Evolutionary conservation across 2,329 filamentous ascomycete genomes (phyloP), one percentile per base, ranked within the genome.

Genomic region (Verticillium tricorpus): DNA sequence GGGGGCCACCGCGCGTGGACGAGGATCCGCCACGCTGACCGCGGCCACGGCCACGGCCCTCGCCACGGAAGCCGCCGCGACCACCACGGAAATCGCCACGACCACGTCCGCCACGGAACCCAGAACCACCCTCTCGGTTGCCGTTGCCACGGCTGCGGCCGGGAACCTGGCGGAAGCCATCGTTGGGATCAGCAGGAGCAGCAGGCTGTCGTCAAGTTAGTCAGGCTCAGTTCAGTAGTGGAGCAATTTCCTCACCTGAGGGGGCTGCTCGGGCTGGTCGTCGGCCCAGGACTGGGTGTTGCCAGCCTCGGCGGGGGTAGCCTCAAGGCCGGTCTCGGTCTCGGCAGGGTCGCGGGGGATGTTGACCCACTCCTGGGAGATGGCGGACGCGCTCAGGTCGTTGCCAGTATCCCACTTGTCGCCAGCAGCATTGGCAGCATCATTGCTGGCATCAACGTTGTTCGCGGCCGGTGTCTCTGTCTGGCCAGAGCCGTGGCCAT

Each of bases 201-300:
- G 81, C 77, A 37, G 75, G 64, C 65, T 70, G 58, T 37, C 32
- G 54, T 25, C 22, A 32, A 50, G 45, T 66, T n/a, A 66, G 60
- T 35, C 11, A 8, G 3, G n/a, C 25, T 19, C 14, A 3, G 56
- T 45, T 12, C 15, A 12, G 6, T 22, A 9, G 4, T 31, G 17
- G 17, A 19, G 14, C 12, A 2, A 7, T 40, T 17, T 35, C 58
- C 78, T 67, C 72, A 84, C 80, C 71, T 80, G 77, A 34, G 74
- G 67, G 40, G 73, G 73, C 61, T 73, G 74, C 63, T 87, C 85
- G 19, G 89, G 85, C 68, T 90, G 85, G 64, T 95, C 91, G 69
- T 96, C 92, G 31, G 91, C 91, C 91, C 91, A 96, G 69, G 88
- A 92, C 71, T 89, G 87, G 34, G 81, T 80, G 69, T 82, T 82